Evolutionary conservation across 2,329 filamentous ascomycete species (phyloP).

Genomic region (Ophidiomyces ophidiicola): DNA sequence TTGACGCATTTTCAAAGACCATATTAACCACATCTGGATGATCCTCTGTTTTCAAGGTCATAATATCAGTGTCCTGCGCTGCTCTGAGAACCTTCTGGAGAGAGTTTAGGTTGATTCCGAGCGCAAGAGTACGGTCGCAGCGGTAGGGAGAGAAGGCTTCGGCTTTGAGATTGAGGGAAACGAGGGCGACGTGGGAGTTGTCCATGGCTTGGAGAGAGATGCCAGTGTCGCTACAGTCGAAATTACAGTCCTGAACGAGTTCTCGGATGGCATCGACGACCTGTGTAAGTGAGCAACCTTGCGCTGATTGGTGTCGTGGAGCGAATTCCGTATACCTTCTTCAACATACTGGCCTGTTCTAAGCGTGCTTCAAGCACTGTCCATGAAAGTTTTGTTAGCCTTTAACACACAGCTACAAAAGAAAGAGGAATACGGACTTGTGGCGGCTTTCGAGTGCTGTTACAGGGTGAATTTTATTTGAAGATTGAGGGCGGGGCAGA

Average conservation of each 20-base stretch:
- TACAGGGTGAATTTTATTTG: neutral
- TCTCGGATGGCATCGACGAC: slow-evolving; percentile 99
- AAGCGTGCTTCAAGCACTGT: slow-evolving; percentile 92
- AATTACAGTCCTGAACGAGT: slow-evolving; percentile 98
- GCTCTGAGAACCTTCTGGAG: slow-evolving; percentile 95
- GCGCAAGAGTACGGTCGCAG: slow-evolving; percentile 96
- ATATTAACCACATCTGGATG: slow-evolving; percentile 91
- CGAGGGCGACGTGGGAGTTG: slow-evolving; percentile 97
- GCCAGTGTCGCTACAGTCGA: slow-evolving; percentile 99
- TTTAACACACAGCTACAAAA: neutral
- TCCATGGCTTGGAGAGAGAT: slow-evolving; percentile 99
- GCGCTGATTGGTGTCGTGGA: neutral
- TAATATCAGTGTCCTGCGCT: slow-evolving; percentile 83
- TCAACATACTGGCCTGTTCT: slow-evolving; percentile 83
- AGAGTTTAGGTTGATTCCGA: slow-evolving; percentile 92
- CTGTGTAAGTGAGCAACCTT: slow-evolving; percentile 35
- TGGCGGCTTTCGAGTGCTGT: neutral
- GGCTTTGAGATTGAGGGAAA: slow-evolving; percentile 96
- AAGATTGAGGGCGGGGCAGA: neutral
- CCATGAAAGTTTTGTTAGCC: neutral
- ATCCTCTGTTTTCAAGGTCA: slow-evolving; percentile 96
- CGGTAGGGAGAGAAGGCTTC: slow-evolving; percentile 91
- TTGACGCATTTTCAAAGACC: slow-evolving; percentile 79
- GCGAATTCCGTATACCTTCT: slow-evolving; percentile 56
- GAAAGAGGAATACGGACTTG: slow-evolving; percentile 4